Percentiles rank a stretch among this genome's conserved stretches.
Evolutionary conservation across 2,329 filamentous ascomycete species (phyloP).

Genomic region (Alternaria solani): DNA sequence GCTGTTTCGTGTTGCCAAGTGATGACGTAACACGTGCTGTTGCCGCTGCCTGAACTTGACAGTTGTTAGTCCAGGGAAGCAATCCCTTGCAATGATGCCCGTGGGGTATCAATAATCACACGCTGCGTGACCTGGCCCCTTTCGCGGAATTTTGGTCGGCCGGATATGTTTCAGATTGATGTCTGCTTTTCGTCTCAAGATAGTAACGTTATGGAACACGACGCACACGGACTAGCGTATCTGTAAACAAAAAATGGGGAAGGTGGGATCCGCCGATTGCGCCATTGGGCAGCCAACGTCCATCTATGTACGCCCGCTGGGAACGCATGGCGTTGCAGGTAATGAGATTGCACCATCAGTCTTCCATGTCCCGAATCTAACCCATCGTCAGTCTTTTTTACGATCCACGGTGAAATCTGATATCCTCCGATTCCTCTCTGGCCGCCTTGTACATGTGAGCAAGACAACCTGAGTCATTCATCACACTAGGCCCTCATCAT

Average conservation of each 20-base stretch:
- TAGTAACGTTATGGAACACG: not conserved
- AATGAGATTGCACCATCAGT: not conserved
- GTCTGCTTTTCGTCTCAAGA: slow-evolving; percentile 16
- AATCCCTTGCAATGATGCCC: not conserved
- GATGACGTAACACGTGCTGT: slow-evolving; percentile 36
- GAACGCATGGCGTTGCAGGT: not conserved
- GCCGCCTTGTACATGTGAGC: not conserved
- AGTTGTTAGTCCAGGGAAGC: not conserved
- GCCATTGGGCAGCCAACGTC: not conserved
- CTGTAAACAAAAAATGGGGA: slow-evolving; percentile 12
- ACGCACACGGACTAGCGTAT: slow-evolving; percentile 24
- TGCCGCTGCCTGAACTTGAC: slow-evolving; percentile 6
- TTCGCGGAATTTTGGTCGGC: not conserved
- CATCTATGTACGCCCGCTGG: not conserved
- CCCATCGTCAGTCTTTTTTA: not conserved
- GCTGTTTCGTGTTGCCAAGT: slow-evolving; percentile 25
- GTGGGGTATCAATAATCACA: not conserved
- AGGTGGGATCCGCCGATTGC: slow-evolving; percentile 5
- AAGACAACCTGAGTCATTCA: slow-evolving; percentile 6
- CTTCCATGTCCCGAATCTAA: not conserved
- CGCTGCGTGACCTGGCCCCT: not conserved
- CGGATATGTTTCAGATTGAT: slow-evolving; percentile 1
- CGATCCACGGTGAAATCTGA: not conserved
- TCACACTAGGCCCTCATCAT: not conserved
- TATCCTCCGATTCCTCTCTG: not conserved